Percentiles rank a stretch among this genome's conserved stretches.
Evolutionary conservation across 2,329 filamentous ascomycete genomes (phyloP).

Genomic region (Myriosclerotinia scirpicola): DNA sequence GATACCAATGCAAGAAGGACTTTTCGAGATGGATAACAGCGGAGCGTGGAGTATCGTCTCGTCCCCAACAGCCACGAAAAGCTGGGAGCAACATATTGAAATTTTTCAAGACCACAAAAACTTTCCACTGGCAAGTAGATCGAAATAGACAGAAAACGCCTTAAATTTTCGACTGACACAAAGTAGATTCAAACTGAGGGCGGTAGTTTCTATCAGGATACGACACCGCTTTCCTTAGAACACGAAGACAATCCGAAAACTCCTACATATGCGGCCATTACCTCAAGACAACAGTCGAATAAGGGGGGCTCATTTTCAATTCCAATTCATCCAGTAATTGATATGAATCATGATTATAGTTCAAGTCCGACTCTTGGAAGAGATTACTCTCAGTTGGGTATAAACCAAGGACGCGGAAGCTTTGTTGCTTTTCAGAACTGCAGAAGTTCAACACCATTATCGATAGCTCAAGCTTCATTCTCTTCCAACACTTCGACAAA

Average conservation of each 20-base stretch:
- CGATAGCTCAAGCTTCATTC: constrained; percentile 26
- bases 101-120: constrained; percentile 33
- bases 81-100: constrained; percentile 34
- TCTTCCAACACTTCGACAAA: constrained; percentile 17
- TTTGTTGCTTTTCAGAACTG: constrained; percentile 30
- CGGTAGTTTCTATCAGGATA: constrained; percentile 32
- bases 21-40: constrained; percentile 39
- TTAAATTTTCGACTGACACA: constrained; percentile 25
- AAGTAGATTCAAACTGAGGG: constrained; percentile 29
- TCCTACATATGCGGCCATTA: constrained; percentile 23
- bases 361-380: constrained; percentile 31
- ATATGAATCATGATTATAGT: constrained; percentile 19
- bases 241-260: constrained; percentile 20
- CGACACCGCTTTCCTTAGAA: constrained; percentile 13
- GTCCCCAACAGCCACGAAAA: constrained; percentile 27
- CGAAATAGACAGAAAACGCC: neutral
- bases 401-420: constrained; percentile 28
- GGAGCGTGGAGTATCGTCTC: constrained; percentile 36
- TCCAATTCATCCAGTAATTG: constrained; percentile 26
- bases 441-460: constrained; percentile 22
- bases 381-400: constrained; percentile 31
- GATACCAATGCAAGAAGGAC: constrained; percentile 33
- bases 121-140: constrained; percentile 29
- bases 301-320: constrained; percentile 23
- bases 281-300: constrained; percentile 25